Evolutionary conservation across 331 rosid genomes (phyloP).

Genomic region (Quercus tomentella): DNA sequence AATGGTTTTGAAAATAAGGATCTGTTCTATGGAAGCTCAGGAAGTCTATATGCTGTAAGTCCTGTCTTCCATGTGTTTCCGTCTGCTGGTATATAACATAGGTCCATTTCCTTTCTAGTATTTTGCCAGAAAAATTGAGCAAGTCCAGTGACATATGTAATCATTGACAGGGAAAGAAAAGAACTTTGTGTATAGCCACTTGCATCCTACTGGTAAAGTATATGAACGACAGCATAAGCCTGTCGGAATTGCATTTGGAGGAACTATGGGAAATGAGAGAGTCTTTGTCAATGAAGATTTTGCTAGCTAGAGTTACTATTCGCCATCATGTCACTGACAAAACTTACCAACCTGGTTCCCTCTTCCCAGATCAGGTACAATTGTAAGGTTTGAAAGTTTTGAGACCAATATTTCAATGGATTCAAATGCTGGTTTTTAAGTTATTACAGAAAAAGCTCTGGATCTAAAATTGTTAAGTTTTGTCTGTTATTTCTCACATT

Average conservation of each 20-base stretch:
- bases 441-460: conserved; percentile 7
- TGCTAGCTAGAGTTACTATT: conserved; percentile 43
- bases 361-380: conserved; percentile 79
- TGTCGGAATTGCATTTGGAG: conserved; percentile 83
- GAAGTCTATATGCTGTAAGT: conserved; percentile 62
- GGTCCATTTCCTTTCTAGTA: conserved; percentile 18
- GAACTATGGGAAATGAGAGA: conserved; percentile 79
- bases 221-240: conserved; percentile 75
- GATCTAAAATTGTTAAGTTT: conserved; percentile 10
- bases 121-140: conserved; percentile 7
- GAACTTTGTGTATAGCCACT: conserved; percentile 83
- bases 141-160: conserved; percentile 6
- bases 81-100: conserved; percentile 53
- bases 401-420: background rate
- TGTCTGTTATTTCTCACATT: background rate
- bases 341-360: conserved; percentile 74
- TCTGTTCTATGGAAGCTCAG: conserved; percentile 74
- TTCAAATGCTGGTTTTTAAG: background rate
- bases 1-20: conserved; percentile 76
- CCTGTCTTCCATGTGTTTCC: conserved; percentile 64
- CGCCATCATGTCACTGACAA: conserved; percentile 90
- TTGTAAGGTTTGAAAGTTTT: conserved; percentile 3
- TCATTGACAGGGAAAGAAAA: conserved; percentile 81
- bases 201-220: conserved; percentile 60
- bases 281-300: conserved; percentile 77